Evolutionary conservation across 371 early-diverging fungal genomes (phyloP), one percentile per base, ranked within the genome.

Genomic region (Dentiscutata heterogama): DNA sequence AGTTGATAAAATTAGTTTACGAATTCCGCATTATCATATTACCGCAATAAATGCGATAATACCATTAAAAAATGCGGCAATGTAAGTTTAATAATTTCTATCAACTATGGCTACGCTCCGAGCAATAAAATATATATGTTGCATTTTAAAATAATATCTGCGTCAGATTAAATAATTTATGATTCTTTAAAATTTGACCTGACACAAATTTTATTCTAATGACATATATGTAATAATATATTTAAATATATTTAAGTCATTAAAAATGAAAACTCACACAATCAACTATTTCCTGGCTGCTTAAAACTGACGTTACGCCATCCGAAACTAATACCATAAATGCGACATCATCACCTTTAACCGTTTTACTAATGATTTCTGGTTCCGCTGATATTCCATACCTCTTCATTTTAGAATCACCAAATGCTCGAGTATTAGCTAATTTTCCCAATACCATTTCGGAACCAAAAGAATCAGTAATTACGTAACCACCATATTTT

Each of bases 381-480:
- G 95, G 95, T 82, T 94, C 94, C 29, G 95, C 90, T 56, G 94
- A 87, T 14, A 95, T 93, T 6, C 95, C 95, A 83, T 90, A 95
- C 14, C 88, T 88, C 84, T 95, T 95, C 68, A 93, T 85, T 75
- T 89, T 88, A 42, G 91, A 88, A 85, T 95, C 95, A 29, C 95
- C 95, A 86, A 95, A 89, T 0, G 94, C 91, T 25, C 95, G 89
- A 61, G 94, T 93, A 14, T 91, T 94, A 0, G 94, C 94, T 51
- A 95, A 83, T 79, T 87, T 87, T 1, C 94, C 94, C 87, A 95
- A 85, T 6, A 91, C 91, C 50, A 85, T 84, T 79, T 94, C 94
- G 83, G 94, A 94, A 50, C 95, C 95, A 89, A 92, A 95, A 3
- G 94, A 94, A 84, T 95, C 95, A 1, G 91, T 90, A 1, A 88